Evolutionary conservation across 1,139 yeast species (phyloP), one percentile per base, ranked within the genome.

Genomic region (Kurtzmaniella quercitrusa): DNA sequence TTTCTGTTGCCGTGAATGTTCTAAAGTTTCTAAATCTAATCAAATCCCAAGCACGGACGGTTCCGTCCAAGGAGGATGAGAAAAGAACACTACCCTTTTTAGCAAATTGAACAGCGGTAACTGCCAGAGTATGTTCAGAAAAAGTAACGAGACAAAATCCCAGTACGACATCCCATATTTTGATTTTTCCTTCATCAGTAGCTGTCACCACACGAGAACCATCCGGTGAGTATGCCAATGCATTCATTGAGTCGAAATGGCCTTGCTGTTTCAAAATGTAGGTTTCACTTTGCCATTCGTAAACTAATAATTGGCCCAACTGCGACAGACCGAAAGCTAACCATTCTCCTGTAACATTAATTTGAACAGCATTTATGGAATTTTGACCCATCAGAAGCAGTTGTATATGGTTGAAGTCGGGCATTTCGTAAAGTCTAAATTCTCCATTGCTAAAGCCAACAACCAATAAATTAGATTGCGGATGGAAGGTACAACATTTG

Each of bases 211-310:
- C 75, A 52, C 91, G 76, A 2, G 95, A 79, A 0, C 98, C 98
- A 65, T 94, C 99, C 0, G 98, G 97, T 0, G 98, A 88, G 56
- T 93, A 93, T 33, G 86, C 80, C 40, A 91, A 63, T 14, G 89
- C 75, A 57, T 89, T 93, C 62, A 91, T 79, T 0, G 96, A 73
- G 60, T 93, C 98, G 58, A 88, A 93, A 64, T 93, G 98, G 11
- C 98, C 97, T 63, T 94, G 98, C 60, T 93, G 98, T 60, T 93
- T 91, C 51, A 93, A 71, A 38, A 93, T 85, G 59, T 93, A 93
- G 0, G 97, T 88, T 62, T 93, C 98, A 2, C 96, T 87, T 67
- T 93, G 97, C 99, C 99, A 93, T 71, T 93, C 99, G 71, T 95
- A 93, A 0, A 93, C 98, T 47, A 93, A 68, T 43, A 93, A 68